Conservation (phyloP, 768 basidiomycete genomes). For the Suillus subalutaceus region DNA sequence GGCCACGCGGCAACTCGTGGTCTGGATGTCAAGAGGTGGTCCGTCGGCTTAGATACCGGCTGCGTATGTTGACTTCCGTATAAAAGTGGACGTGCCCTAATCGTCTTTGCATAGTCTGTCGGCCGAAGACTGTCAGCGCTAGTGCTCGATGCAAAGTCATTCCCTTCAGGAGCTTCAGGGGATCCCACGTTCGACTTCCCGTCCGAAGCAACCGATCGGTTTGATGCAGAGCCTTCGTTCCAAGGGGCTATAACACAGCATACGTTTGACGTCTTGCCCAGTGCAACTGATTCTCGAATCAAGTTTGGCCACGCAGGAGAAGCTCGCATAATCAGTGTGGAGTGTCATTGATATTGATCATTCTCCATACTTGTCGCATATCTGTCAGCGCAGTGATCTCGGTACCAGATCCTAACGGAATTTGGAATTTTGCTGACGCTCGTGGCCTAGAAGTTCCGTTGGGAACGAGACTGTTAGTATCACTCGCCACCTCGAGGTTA, state of each 20-base stretch:
- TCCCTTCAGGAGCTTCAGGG: conserved; percentile 43
- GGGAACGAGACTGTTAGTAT: not conserved
- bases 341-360: conserved; percentile 36
- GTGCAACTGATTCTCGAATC: not conserved
- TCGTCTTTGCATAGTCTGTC: conserved; percentile 47
- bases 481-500: not conserved
- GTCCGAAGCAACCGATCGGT: not conserved
- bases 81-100: not conserved
- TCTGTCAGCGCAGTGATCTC: not conserved
- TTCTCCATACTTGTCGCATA: not conserved
- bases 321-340: conserved; percentile 55
- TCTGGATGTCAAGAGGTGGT: conserved; percentile 82
- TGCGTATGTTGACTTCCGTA: conserved; percentile 56
- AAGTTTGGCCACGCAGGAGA: conserved; percentile 35
- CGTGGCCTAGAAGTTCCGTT: not conserved
- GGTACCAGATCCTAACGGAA: not conserved
- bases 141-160: conserved; percentile 46
- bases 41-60: conserved; percentile 78
- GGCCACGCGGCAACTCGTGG: conserved; percentile 84
- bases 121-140: conserved; percentile 66
- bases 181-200: not conserved
- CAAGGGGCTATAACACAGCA: not conserved
- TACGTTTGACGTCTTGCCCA: not conserved
- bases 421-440: not conserved
- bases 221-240: not conserved